Evolutionary conservation across 2,329 filamentous ascomycete species (phyloP).

Genomic region (Clarireedia homoeocarpa): DNA sequence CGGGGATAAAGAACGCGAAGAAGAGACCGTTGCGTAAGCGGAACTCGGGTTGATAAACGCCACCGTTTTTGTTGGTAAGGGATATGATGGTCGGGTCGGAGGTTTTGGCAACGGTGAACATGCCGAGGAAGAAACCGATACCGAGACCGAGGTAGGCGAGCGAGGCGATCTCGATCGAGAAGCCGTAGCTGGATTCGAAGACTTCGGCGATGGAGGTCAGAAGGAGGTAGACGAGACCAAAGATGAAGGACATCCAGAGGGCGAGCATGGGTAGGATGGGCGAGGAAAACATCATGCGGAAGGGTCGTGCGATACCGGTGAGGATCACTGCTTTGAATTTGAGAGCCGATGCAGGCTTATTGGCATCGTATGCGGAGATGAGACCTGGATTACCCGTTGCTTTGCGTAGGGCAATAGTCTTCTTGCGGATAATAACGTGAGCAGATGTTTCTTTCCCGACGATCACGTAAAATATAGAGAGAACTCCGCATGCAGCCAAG

Average conservation of each 20-base stretch:
- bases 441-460: slow-evolving; percentile 34
- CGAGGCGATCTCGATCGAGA: slow-evolving; percentile 35
- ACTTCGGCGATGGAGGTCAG: slow-evolving; percentile 38
- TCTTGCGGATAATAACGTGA: slow-evolving; percentile 27
- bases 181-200: slow-evolving; percentile 37
- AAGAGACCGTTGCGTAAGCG: slow-evolving; percentile 37
- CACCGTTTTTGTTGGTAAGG: slow-evolving; percentile 37
- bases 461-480: slow-evolving; percentile 29
- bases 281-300: slow-evolving; percentile 35
- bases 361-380: slow-evolving; percentile 35
- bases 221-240: slow-evolving; percentile 46
- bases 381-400: slow-evolving; percentile 29
- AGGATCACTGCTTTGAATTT: slow-evolving; percentile 24
- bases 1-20: slow-evolving; percentile 36
- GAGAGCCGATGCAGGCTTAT: slow-evolving; percentile 20
- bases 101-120: slow-evolving; percentile 34
- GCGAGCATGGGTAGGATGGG: slow-evolving; percentile 36
- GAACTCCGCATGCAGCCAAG: slow-evolving; percentile 21
- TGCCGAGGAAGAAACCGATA: slow-evolving; percentile 34
- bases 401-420: neutral
- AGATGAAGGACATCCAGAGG: slow-evolving; percentile 43
- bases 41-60: slow-evolving; percentile 25
- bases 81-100: slow-evolving; percentile 39
- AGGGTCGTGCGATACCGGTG: slow-evolving; percentile 40
- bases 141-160: slow-evolving; percentile 38